Conservation (phyloP, 2,329 filamentous ascomycete genomes). For the Blumeriella jaapii region DNA sequence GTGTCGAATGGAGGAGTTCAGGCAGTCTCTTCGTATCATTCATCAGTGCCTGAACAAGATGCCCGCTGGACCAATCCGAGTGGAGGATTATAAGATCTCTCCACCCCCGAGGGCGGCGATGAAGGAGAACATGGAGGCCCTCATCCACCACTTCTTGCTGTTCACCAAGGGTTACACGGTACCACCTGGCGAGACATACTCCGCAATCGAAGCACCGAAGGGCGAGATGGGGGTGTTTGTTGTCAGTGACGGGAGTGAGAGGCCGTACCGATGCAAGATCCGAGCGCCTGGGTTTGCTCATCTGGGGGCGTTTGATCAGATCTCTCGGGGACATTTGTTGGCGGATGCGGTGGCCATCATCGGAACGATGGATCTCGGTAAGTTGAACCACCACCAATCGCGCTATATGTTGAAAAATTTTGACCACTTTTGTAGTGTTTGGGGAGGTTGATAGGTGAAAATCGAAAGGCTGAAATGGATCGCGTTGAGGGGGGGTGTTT, state of each 20-base stretch:
- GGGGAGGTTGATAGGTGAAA: constrained; percentile 40
- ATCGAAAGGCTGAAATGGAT: constrained; percentile 6
- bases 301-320: constrained; percentile 85
- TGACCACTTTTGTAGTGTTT: constrained; percentile 23
- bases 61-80: constrained; percentile 84
- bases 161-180: constrained; percentile 98
- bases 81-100: constrained; percentile 97
- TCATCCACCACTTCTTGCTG: constrained; percentile 97
- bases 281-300: constrained; percentile 95
- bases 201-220: constrained; percentile 97
- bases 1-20: constrained; percentile 99
- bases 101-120: constrained; percentile 93
- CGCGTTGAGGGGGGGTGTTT: constrained; percentile 1
- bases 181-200: constrained; percentile 95
- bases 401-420: constrained; percentile 8
- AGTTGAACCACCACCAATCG: constrained; percentile 25
- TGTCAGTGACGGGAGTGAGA: constrained; percentile 90
- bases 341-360: constrained; percentile 97
- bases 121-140: constrained; percentile 99
- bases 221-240: constrained; percentile 98
- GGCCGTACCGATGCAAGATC: constrained; percentile 96
- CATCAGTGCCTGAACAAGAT: constrained; percentile 99
- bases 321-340: constrained; percentile 82
- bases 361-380: constrained; percentile 77
- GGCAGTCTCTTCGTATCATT: constrained; percentile 95